A percentile compares a stretch with the other conserved stretches of the same genome.
These are phyloP conservation scores for Edaphochlamys debaryana DNA, from an alignment of 139 green algal species.

Conservation along the genomic window DNA sequence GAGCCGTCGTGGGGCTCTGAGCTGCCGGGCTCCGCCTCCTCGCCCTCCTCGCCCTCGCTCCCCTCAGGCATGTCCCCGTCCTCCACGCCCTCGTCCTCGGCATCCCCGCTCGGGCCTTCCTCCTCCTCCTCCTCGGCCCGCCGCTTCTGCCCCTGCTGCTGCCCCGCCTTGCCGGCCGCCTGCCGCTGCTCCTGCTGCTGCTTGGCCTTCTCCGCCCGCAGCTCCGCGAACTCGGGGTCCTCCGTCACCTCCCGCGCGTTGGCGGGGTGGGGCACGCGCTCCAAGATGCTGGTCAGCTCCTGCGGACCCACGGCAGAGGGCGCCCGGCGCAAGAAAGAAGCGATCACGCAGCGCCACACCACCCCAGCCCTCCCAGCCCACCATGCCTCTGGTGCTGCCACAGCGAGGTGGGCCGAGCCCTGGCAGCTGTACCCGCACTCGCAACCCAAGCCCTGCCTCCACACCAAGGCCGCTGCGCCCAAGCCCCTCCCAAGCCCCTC, in stretches of 20 bases:
- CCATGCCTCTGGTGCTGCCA: too few relatives aligned
- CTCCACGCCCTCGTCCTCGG: conserved; percentile 11
- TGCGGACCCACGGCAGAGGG: conserved; percentile 16
- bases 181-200: conserved; percentile 24
- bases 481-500: too few relatives aligned
- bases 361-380: too few relatives aligned
- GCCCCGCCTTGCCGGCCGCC: conserved; percentile 29
- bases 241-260: conserved; percentile 31
- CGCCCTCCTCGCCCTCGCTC: conserved; percentile 1
- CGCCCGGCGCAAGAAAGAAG: too few relatives aligned
- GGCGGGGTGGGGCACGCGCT: conserved; percentile 62
- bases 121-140: conserved; percentile 5
- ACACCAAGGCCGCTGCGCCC: too few relatives aligned
- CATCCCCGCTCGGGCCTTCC: too few relatives aligned
- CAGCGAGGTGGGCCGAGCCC: too few relatives aligned
- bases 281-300: conserved; percentile 89
- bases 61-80: conserved; percentile 25
- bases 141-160: conserved; percentile 10
- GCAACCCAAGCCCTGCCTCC: too few relatives aligned
- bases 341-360: too few relatives aligned
- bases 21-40: not conserved
- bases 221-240: conserved; percentile 46
- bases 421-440: too few relatives aligned
- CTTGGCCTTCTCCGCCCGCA: conserved; percentile 1
- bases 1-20: not conserved